Base-by-base conservation (phyloP, 257 asterid species). In the Nicotiana noctiflora region DNA sequence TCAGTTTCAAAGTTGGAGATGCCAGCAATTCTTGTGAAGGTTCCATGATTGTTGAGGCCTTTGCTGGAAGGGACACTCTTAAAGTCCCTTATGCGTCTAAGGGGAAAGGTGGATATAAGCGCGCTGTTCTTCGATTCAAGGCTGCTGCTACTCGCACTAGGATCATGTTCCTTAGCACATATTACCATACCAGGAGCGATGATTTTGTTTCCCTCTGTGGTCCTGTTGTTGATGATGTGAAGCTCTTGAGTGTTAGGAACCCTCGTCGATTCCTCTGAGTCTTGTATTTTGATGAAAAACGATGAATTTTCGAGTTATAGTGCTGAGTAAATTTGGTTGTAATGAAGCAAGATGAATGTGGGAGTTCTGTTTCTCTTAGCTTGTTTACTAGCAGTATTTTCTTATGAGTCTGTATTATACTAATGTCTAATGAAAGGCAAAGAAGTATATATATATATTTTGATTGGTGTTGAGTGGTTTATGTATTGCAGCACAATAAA, bases 201-300 rank as follows among this genome's bases (percentile, higher is more conserved):
- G 98, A 95, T 84, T 90, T 56, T 52, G 97, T 98, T 3, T 95
- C 98, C 12, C 98, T 95, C 0, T 95, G 99, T 80, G 99, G 98
- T 21, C 99, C 99, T 3, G 97, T 95, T 9, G 88, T 95, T 14
- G 98, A 95, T 63, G 93, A 89, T 44, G 90, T 92, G 84, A 90
- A 85, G 91, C 87, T 95, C 82, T 82, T 93, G 77, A 93, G 99
- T 7, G 87, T 93, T 8, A 95, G 98, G 29, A 86, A 76, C 1
- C 93, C 93, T 3, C 86, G 89, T 80, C 72, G 88, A 82, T 79
- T 89, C 11, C 83, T 79, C 10, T 90, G 80, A 93, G 78, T 19
- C 21, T 0, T 72, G 78, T 49, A 15, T 72, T 72, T 72, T 72
- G 37, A 46, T 19, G 32, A 11, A 11, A 68, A n/a, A 68, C 12